Base-by-base conservation (phyloP, 2,329 filamentous ascomycete genomes). In the Stachybotrys chartarum region DNA sequence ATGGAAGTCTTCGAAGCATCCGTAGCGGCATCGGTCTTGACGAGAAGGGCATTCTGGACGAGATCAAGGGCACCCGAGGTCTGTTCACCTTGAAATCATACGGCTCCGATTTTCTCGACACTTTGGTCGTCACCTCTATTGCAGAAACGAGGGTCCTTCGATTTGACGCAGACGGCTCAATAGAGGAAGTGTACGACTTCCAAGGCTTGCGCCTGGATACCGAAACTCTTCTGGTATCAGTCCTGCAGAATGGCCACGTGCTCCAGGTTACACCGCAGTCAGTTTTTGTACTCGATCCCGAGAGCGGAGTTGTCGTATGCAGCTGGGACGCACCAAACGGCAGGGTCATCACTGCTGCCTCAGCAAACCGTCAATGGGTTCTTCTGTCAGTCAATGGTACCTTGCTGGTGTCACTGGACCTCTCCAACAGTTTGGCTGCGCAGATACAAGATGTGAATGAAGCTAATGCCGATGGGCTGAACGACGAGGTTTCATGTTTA, bases 11-110 rank as follows among this genome's bases (percentile, higher is more conserved):
- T 54, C 81, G 94, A 57, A 96, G 91, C 66, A 90, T 99, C 24
- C 83, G 94, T 54, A 97, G 93, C 68, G 95, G 94, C 52, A 92
- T 99, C 52, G 92, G 92, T 1, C 80, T 97, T 53, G 91, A 97
- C 67, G 91, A 97, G 55, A 74, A 92, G 16, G 93, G 91, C 18
- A 80, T 93, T 6, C 75, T 97, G 8, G 89, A 86, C 42, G 88
- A 95, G 50, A 85, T 97, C 73, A 78, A 85, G 35, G 82, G 86
- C 66, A 85, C 90, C 47, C 84, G 84, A 54, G 84, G 86, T 30
- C 72, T 96, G 1, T 96, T 91, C 75, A 79, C 86, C 4, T 68
- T 96, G 14, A 77, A 74, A 60, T 80, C 81, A 56, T 64, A 77
- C 54, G 71, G 72, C 0, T 72, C 75, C 44, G 68, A 69, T 16